Percentiles rank a stretch among this genome's conserved stretches.
Evolutionary conservation across 306 rosid genomes (phyloP).

Genomic region (Chamaecrista fasciculata): DNA sequence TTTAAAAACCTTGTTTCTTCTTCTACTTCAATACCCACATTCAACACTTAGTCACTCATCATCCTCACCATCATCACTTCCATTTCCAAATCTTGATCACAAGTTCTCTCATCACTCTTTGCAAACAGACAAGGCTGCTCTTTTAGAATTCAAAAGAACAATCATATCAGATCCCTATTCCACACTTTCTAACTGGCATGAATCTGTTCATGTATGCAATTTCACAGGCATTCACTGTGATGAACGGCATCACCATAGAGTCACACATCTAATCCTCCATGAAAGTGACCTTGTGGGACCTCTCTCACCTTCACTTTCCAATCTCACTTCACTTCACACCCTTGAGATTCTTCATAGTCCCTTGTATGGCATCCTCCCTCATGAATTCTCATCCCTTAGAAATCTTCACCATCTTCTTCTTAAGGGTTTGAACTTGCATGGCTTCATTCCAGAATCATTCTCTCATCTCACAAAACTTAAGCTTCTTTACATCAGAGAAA

Average conservation of each 20-base stretch:
- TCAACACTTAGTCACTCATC: slow-evolving; percentile 25
- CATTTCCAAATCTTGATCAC: too few species aligned
- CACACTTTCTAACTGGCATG: slow-evolving; percentile 54
- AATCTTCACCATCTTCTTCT: slow-evolving; percentile 42
- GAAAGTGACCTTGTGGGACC: slow-evolving; percentile 44
- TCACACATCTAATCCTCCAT: slow-evolving; percentile 31
- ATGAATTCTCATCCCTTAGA: slow-evolving; percentile 44
- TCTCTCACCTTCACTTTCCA: slow-evolving; percentile 56
- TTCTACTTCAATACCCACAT: slow-evolving; percentile 42
- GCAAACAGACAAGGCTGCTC: slow-evolving; percentile 48
- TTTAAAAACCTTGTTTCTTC: slow-evolving; percentile 35
- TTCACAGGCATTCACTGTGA: slow-evolving; percentile 57
- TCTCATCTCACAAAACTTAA: slow-evolving; percentile 45
- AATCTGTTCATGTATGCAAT: slow-evolving; percentile 47
- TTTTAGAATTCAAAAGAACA: slow-evolving; percentile 48
- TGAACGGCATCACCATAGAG: slow-evolving; percentile 43
- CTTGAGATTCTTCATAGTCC: slow-evolving; percentile 36
- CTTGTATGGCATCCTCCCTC: slow-evolving; percentile 48
- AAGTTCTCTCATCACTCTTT: slow-evolving; percentile 46
- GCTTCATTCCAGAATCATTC: slow-evolving; percentile 52
- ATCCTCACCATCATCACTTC: slow-evolving; percentile 30
- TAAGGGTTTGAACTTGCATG: slow-evolving; percentile 48
- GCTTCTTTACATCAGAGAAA: slow-evolving; percentile 23
- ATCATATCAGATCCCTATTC: slow-evolving; percentile 46
- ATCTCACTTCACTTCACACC: slow-evolving; percentile 60